Evolutionary conservation across 306 rosid species (phyloP).

Genomic region (Trifolium repens): DNA sequence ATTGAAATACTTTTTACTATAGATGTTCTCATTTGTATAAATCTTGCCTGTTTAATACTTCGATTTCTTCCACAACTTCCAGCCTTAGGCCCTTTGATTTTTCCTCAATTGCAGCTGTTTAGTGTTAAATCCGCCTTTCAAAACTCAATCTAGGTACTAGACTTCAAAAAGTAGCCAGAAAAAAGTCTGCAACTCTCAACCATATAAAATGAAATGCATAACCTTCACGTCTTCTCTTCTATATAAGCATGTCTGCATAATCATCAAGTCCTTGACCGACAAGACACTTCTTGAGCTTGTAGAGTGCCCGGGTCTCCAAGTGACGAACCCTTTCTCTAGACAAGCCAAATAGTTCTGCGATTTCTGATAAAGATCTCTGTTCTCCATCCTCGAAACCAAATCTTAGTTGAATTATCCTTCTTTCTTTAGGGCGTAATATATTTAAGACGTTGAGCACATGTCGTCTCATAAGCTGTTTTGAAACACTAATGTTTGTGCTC

Average conservation of each 20-base stretch:
- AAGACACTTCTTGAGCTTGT: constrained; percentile 73
- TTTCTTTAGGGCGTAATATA: constrained; percentile 66
- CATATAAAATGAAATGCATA: constrained; percentile 38
- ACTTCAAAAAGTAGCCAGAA: not conserved
- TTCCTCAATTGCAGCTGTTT: constrained; percentile 23
- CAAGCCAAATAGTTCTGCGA: constrained; percentile 71
- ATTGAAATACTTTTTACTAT: constrained; percentile 30
- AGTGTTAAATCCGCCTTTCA: constrained; percentile 33
- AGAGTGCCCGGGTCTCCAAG: constrained; percentile 64
- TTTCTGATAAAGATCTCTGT: constrained; percentile 65
- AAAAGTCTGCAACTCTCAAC: not conserved
- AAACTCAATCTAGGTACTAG: constrained; percentile 22
- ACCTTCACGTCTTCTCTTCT: constrained; percentile 30
- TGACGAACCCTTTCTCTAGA: constrained; percentile 87
- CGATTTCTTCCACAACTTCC: constrained; percentile 4
- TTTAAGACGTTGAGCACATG: constrained; percentile 67
- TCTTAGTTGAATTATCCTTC: constrained; percentile 74
- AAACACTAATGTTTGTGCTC: constrained; percentile 60
- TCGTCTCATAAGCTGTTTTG: constrained; percentile 79
- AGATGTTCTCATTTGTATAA: constrained; percentile 31
- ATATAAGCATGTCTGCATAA: constrained; percentile 67
- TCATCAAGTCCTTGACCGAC: constrained; percentile 71
- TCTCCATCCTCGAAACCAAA: constrained; percentile 76
- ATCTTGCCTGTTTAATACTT: constrained; percentile 20
- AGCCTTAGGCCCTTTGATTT: constrained; percentile 15